phyloP scores from a whole-genome alignment of 768 basidiomycete genomes.

The Kwoniella heveanensis region DNA sequence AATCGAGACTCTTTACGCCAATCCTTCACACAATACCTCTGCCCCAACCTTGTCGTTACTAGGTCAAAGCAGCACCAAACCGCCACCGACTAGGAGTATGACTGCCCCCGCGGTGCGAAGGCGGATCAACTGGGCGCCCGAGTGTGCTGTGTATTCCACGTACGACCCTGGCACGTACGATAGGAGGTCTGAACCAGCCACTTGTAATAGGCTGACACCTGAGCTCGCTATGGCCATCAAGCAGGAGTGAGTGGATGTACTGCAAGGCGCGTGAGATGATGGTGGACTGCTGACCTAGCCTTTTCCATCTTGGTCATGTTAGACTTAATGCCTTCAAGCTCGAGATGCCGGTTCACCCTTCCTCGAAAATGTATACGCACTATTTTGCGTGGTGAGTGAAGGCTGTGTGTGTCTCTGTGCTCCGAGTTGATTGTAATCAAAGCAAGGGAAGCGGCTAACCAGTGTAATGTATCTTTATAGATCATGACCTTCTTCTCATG shows the following conservation, averaged over 20 bases:
- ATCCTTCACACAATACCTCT: slow-evolving; percentile 82
- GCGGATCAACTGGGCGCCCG: slow-evolving; percentile 82
- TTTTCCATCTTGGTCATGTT: background rate
- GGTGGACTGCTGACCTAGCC: slow-evolving; percentile 1
- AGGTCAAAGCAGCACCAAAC: slow-evolving; percentile 53
- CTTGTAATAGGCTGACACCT: slow-evolving; percentile 94
- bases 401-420: background rate
- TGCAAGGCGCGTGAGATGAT: too few species aligned
- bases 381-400: slow-evolving; percentile 47
- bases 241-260: slow-evolving; percentile 56
- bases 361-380: slow-evolving; percentile 74
- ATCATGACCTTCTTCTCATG: background rate
- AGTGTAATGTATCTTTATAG: too few species aligned
- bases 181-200: slow-evolving; percentile 90
- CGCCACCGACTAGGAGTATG: slow-evolving; percentile 62
- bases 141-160: slow-evolving; percentile 94
- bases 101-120: slow-evolving; percentile 64
- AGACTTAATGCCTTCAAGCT: slow-evolving; percentile 93
- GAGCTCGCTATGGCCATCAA: slow-evolving; percentile 94
- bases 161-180: slow-evolving; percentile 90
- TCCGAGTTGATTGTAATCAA: too few species aligned
- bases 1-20: slow-evolving; percentile 63
- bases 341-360: slow-evolving; percentile 98
- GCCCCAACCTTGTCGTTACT: slow-evolving; percentile 76
- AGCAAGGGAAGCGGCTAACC: too few species aligned